Conservation (phyloP, 768 basidiomycete genomes). For the Dioszegia crocea region DNA sequence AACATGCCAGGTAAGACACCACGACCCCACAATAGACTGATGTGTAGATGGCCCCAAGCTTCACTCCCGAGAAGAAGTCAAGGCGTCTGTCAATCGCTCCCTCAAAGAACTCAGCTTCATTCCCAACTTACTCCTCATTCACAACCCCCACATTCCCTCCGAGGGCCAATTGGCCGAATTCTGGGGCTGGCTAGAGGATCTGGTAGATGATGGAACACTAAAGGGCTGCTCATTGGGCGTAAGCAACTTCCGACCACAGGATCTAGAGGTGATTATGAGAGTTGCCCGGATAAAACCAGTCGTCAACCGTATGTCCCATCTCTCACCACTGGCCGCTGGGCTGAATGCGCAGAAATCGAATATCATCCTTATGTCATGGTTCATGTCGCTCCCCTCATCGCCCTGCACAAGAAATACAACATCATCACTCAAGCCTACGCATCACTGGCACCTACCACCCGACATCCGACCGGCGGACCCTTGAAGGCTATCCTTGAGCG, state of each 20-base stretch:
- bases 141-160: conserved; percentile 43
- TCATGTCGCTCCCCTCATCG: conserved; percentile 37
- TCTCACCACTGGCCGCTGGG: not conserved
- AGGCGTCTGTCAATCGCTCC: conserved; percentile 20
- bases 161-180: conserved; percentile 34
- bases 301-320: conserved; percentile 34
- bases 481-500: conserved; percentile 36
- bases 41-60: not conserved
- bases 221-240: conserved; percentile 27
- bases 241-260: conserved; percentile 44
- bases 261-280: conserved; percentile 37
- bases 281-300: conserved; percentile 44
- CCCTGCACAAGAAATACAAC: conserved; percentile 32
- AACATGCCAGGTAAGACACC: conserved; percentile 10
- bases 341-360: conserved; percentile 28
- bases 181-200: conserved; percentile 20
- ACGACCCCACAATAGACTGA: too few species aligned
- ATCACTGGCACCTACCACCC: conserved; percentile 36
- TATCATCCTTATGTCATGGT: conserved; percentile 46
- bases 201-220: conserved; percentile 24
- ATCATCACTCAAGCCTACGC: conserved; percentile 43
- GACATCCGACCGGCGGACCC: conserved; percentile 38
- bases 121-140: conserved; percentile 39
- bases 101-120: conserved; percentile 25
- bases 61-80: conserved; percentile 17